Evolutionary conservation across 164 flowering plant species (phyloP), one percentile per base, ranked within the genome.

Genomic region (Umbilicus rupestris): DNA sequence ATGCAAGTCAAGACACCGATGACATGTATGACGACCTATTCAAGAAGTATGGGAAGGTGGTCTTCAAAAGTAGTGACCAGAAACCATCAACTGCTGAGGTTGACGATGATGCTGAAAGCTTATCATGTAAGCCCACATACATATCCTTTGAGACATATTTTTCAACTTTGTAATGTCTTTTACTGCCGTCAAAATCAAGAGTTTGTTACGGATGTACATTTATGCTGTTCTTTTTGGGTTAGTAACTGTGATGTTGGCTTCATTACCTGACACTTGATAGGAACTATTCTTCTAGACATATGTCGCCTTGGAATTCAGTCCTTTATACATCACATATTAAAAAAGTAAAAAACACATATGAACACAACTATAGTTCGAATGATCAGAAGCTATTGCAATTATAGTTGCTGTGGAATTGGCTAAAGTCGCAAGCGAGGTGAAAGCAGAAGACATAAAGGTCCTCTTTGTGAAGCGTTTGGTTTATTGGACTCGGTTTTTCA

Each of bases 381-480:
- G 39, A 65, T 58, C 16, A 35, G 33, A 72, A 47, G 65, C 66
- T 16, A 26, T 42, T 77, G 46, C 37, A 30, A 66, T 73, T 28
- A 74, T 70, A 94, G 99, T 94, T 85, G 96, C 96, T 70, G 86
- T 94, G 67, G 89, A 79, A 64, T 69, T 87, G 74, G 97, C 99
- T 68, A 89, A 81, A 77, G 90, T 88, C 69, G 99, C 96, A 28
- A 88, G 82, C 78, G 99, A 94, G 7, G 90, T 86, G 68, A 94
- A 94, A 77, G 99, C 93, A 74, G 91, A 76, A 64, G 99, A 94
- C 72, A 88, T 94, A 33, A 87, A 72, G 62, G 84, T 94, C 41
- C 93, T 94, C 46, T 94, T 94, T 79, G 99, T 94, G 75, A 94
- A 94, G 81, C 99, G 97, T 76, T 78, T 94, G 26, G 97, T 91